Base-by-base conservation (phyloP, 306 rosid genomes). In the Trifolium repens region DNA sequence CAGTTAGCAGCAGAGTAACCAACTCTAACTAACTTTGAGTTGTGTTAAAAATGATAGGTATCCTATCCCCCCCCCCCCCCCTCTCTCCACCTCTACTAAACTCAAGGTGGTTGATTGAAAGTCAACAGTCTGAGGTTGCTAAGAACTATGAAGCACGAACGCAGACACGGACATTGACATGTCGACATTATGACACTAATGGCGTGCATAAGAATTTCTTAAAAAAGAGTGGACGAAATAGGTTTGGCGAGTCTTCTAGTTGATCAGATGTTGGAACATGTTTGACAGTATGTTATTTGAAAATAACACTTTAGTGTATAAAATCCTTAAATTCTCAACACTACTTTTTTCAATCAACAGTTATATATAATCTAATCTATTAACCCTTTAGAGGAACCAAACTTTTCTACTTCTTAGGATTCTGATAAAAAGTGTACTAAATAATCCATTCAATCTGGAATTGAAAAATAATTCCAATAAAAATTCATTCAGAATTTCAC, bases 401-500 rank as follows among this genome's bases (percentile, higher is more conserved):
- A 37, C 10, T 17, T 49, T 7, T 9, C 47, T 4, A 6, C 22
- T 47, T 69, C 52, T 64, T 70, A 49, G 13, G n/a, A 32, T 32
- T 15, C 9, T 39, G 27, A 32, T 15, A 71, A 67, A 57, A 73
- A 12, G 53, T 40, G 7, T 16, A 50, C 14, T 22, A 13, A 61
- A 14, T 22, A 58, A 67, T 30, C 52, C 32, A 49, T 69, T 61
- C 22, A 37, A 52, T 59, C 39, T 71, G 42, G 39, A 6, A 62
- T 22, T 62, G 61, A 9, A 64, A 65, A 76, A 67, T 9, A 37
- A 72, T 67, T 71, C 54, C 43, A 77, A 76, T 16, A 39, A 49
- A 58, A 76, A 70, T 1, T 43, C 61, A 19, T 62, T 75, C 53
- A 62, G 52, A 13, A 74, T 74, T 67, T 80, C 44, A 68, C 68